These are phyloP conservation scores for Rhodotorula babjevae DNA, from an alignment of 768 basidiomycete genomes.

Conservation along the genomic window DNA sequence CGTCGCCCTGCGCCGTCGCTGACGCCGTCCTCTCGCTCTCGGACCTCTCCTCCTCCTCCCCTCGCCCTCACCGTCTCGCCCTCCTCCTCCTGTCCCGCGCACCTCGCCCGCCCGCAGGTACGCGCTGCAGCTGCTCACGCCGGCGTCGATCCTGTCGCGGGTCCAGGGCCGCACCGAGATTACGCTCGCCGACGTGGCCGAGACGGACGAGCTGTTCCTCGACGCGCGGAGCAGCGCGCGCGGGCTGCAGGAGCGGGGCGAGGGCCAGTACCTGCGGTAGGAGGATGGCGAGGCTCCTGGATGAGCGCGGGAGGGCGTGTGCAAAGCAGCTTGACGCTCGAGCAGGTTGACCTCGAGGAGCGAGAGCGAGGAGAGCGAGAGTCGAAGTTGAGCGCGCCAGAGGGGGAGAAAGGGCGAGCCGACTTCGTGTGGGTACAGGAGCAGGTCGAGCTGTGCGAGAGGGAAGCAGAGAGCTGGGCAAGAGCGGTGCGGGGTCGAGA, in stretches of 20 bases:
- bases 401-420: too few relatives aligned
- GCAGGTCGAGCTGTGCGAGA: too few relatives aligned
- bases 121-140: slow-evolving; percentile 82
- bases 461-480: too few relatives aligned
- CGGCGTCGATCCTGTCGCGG: slow-evolving; percentile 78
- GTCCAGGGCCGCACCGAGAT: slow-evolving; percentile 75
- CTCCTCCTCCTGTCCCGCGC: neutral
- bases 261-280: slow-evolving; percentile 38
- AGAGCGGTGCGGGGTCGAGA: too few relatives aligned
- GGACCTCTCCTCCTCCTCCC: too few relatives aligned
- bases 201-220: slow-evolving; percentile 91
- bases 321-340: too few relatives aligned
- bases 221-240: slow-evolving; percentile 56
- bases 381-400: too few relatives aligned
- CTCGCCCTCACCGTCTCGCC: neutral
- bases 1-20: too few relatives aligned
- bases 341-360: too few relatives aligned
- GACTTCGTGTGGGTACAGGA: too few relatives aligned
- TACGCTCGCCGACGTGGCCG: slow-evolving; percentile 75
- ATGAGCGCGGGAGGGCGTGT: neutral
- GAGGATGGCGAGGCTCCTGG: neutral
- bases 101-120: slow-evolving; percentile 55
- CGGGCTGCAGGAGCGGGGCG: slow-evolving; percentile 19
- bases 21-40: too few relatives aligned
- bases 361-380: too few relatives aligned